Percentiles rank a stretch among this genome's conserved stretches.
phyloP scores from a whole-genome alignment of 441 rosid species.

The Capsella rubella region DNA sequence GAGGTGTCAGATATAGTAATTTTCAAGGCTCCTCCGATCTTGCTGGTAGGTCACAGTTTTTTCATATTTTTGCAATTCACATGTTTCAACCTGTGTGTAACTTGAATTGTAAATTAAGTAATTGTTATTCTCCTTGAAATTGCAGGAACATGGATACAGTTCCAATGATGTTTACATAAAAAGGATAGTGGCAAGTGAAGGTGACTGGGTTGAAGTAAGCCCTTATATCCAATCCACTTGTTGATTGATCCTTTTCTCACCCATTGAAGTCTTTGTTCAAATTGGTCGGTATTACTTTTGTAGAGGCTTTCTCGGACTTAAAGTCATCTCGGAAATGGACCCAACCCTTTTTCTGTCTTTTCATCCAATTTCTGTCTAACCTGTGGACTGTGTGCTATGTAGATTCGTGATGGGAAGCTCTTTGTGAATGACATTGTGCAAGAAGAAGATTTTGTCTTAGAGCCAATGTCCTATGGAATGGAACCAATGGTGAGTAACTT shows the following conservation, averaged over 20 bases:
- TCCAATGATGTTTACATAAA: conserved; percentile 62
- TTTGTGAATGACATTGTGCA: conserved; percentile 55
- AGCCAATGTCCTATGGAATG: conserved; percentile 62
- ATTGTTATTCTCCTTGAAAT: conserved; percentile 19
- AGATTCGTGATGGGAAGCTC: conserved; percentile 71
- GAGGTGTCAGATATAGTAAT: conserved; percentile 73
- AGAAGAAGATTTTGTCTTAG: conserved; percentile 67
- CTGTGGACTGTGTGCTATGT: conserved; percentile 16
- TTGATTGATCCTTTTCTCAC: conserved; percentile 41
- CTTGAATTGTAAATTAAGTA: neutral
- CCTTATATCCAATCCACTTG: conserved; percentile 44
- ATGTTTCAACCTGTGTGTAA: conserved; percentile 4
- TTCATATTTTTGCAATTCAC: neutral
- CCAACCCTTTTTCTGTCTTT: conserved; percentile 12
- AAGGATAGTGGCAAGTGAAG: conserved; percentile 75
- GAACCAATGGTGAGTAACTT: conserved; percentile 55
- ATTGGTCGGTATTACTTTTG: conserved; percentile 38
- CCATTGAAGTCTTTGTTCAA: conserved; percentile 22
- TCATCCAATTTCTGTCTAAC: conserved; percentile 6
- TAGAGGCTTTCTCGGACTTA: conserved; percentile 25
- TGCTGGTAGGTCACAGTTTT: conserved; percentile 55
- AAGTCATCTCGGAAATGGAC: conserved; percentile 31
- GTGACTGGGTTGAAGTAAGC: conserved; percentile 73
- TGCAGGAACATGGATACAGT: conserved; percentile 60
- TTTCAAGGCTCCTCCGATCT: conserved; percentile 66